phyloP scores from a whole-genome alignment of 177 flowering plant genomes.

The Vitis hybrid region DNA sequence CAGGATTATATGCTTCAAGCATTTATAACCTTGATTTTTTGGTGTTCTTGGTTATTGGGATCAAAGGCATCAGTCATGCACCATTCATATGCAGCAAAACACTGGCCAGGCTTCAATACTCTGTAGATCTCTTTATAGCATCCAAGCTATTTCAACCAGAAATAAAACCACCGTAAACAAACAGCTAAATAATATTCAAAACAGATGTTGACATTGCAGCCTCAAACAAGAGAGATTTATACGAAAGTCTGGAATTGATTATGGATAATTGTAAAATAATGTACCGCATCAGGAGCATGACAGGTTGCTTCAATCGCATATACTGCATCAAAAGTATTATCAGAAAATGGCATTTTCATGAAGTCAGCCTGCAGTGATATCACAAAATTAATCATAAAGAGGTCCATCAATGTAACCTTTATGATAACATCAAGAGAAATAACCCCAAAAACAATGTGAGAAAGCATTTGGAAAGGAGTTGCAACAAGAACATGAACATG shows the following conservation, averaged over 20 bases:
- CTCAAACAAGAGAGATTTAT: background rate
- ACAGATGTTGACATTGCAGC: background rate
- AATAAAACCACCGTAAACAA: background rate
- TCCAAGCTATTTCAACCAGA: background rate
- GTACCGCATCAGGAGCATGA: slow-evolving; percentile 97
- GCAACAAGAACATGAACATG: too few relatives aligned
- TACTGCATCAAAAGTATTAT: slow-evolving; percentile 78
- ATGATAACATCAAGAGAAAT: too few relatives aligned
- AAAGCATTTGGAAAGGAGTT: too few relatives aligned
- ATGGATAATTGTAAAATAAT: slow-evolving; percentile 11
- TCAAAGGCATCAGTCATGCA: slow-evolving; percentile 91
- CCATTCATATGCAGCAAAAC: slow-evolving; percentile 33
- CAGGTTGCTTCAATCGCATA: slow-evolving; percentile 99
- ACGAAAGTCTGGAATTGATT: background rate
- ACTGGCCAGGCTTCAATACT: too few relatives aligned
- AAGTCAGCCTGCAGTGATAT: slow-evolving; percentile 78
- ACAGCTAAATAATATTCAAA: background rate
- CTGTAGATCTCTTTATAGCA: too few relatives aligned
- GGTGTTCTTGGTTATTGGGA: slow-evolving; percentile 73
- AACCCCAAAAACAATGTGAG: too few relatives aligned
- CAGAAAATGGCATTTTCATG: slow-evolving; percentile 95
- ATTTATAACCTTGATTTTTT: slow-evolving; percentile 71
- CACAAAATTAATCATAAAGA: slow-evolving; percentile 5
- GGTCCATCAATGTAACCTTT: background rate
- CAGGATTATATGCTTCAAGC: background rate